A percentile compares a stretch with the other conserved stretches of the same genome.
Conservation (phyloP, 495 filamentous ascomycete species). For the Penicillium argentinense region DNA sequence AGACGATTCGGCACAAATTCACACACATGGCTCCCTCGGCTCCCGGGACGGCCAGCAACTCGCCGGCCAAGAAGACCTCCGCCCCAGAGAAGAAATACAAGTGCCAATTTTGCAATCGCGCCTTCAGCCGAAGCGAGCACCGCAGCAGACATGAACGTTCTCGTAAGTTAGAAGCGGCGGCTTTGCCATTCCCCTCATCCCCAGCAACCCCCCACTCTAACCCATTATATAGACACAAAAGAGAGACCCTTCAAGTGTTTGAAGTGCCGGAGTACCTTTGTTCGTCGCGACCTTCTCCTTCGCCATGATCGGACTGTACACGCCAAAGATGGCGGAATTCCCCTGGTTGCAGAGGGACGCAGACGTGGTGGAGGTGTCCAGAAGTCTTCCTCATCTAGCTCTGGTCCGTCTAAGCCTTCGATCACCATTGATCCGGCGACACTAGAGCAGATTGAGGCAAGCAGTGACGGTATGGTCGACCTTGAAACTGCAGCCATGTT, state of each 20-base stretch:
- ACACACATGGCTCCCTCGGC: conserved; percentile 53
- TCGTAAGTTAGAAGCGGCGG: conserved; percentile 65
- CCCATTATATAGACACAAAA: conserved; percentile 75
- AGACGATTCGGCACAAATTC: conserved; percentile 36
- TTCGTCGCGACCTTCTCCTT: conserved; percentile 91
- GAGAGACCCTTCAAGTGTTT: conserved; percentile 97
- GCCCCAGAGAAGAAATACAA: conserved; percentile 97
- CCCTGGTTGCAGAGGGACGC: conserved; percentile 92
- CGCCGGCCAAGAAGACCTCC: conserved; percentile 58
- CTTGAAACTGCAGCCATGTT: conserved; percentile 98
- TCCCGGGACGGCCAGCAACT: conserved; percentile 63
- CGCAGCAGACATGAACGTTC: conserved; percentile 95
- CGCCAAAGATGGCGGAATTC: conserved; percentile 96
- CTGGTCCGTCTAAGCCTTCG: conserved; percentile 75
- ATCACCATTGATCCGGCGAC: conserved; percentile 84
- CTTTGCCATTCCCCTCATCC: background rate
- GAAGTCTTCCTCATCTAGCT: conserved; percentile 63
- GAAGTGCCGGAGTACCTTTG: conserved; percentile 98
- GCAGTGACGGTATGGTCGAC: conserved; percentile 93
- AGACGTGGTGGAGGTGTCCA: conserved; percentile 66
- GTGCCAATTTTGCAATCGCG: conserved; percentile 96
- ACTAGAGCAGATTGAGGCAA: conserved; percentile 92
- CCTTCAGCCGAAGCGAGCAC: conserved; percentile 96
- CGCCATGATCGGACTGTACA: conserved; percentile 98
- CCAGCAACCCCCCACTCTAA: conserved; percentile 7